Base-by-base conservation (phyloP, 768 basidiomycete genomes). In the Neoboletus magnificus region DNA sequence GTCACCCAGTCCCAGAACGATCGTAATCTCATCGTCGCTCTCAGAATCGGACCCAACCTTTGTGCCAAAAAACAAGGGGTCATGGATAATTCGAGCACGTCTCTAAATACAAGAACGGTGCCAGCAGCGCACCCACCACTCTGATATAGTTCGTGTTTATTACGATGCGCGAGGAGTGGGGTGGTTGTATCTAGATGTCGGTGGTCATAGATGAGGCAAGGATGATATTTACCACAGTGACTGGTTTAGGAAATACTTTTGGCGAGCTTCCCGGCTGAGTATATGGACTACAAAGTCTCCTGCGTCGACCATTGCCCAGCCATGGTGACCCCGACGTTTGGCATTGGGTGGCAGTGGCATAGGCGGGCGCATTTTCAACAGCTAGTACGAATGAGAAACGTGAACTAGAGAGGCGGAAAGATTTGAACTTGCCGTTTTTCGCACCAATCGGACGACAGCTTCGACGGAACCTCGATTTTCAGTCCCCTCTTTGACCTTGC, bases 271-370 rank as follows among this genome's bases (percentile, higher is more conserved):
- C 54, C 71, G 79, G 71, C 86, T 87, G 55, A 92, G 61, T 45
- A 93, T 76, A 66, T 93, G 91, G 22, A 93, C 83, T 1, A 84
- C 91, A 76, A 91, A 88, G 44, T 83, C 78, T 30, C 90, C 90
- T 8, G 82, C 87, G 66, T 93, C 91, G 45, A 93, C 74, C 84
- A 93, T 83, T 3, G 86, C 87, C 91, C 91, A 93, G 25, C 87
- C 89, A 50, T 85, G 85, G 59, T 81, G 78, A 55, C 77, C 76
- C 29, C 79, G 75, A 33, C 80, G 79, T 65, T 83, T 84, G 30
- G 80, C 75, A 55, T 89, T 90, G 20, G 82, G 80, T 4, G 86
- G 82, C 13, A 91, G 73, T 15, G 75, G 66, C 30, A 90, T 63
- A 11, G 84, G 83, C 1, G 88, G 86, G 13, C 80, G 71, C 55